Evolutionary conservation across 106 monocot genomes (phyloP).

Genomic region (Acorus gramineus): DNA sequence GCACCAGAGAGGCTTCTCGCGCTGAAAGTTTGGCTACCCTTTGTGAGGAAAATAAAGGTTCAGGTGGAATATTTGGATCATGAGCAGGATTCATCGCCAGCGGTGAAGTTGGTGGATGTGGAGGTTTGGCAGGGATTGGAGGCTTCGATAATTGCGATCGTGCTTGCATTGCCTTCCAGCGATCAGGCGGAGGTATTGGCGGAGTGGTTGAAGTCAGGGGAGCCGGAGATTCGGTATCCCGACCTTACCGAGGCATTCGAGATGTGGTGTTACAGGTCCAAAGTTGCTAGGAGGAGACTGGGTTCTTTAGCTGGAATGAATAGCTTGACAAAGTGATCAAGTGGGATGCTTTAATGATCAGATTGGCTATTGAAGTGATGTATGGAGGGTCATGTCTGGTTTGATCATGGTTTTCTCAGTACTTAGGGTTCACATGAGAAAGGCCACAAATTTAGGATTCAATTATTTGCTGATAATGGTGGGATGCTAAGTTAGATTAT

Average conservation of each 20-base stretch:
- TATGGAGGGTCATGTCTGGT: no score
- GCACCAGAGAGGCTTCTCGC: constrained; percentile 25
- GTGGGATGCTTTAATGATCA: no score
- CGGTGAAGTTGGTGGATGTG: constrained; percentile 32
- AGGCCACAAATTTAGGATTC: no score
- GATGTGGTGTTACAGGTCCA: constrained; percentile 80
- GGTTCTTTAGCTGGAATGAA: background rate
- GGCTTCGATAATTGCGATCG: constrained; percentile 45
- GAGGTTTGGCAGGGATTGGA: constrained; percentile 66
- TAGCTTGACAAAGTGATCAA: background rate
- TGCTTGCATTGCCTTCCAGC: constrained; percentile 56
- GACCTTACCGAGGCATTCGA: constrained; percentile 79
- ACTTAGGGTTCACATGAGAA: no score
- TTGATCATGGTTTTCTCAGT: no score
- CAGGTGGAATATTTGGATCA: constrained; percentile 16
- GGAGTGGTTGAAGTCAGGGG: constrained; percentile 49
- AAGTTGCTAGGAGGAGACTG: constrained; percentile 25
- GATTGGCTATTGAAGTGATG: no score
- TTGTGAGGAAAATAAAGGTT: constrained; percentile 31
- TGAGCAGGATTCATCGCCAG: constrained; percentile 6
- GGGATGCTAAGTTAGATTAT: no score
- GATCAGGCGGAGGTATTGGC: constrained; percentile 64
- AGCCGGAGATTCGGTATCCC: constrained; percentile 35
- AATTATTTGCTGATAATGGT: no score
- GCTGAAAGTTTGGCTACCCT: constrained; percentile 68